phyloP scores from a whole-genome alignment of 2,329 filamentous ascomycete species.

The Monosporascus sp. region DNA sequence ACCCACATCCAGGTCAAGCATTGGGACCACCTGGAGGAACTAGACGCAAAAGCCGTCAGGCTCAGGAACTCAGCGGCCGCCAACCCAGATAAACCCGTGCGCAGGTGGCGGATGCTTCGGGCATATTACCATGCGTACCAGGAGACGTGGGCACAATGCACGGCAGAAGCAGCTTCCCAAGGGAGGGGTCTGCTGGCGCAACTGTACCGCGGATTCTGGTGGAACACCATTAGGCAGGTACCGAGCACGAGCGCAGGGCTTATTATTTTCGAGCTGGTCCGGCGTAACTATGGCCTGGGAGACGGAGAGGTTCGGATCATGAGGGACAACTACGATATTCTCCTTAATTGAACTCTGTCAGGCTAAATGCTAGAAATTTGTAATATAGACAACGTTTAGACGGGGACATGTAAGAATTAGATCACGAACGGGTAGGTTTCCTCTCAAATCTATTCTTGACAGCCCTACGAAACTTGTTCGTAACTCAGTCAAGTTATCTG shows the following conservation, averaged over 20 bases:
- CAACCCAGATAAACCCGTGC: slow-evolving; percentile 27
- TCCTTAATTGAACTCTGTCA: slow-evolving; percentile 40
- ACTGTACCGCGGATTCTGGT: slow-evolving; percentile 68
- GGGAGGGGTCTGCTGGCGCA: slow-evolving; percentile 54
- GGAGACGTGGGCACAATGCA: slow-evolving; percentile 59
- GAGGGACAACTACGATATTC: slow-evolving; percentile 66
- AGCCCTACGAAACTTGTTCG: too few relatives aligned
- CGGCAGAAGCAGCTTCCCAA: slow-evolving; percentile 49
- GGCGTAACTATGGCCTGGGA: slow-evolving; percentile 64
- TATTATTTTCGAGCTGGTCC: slow-evolving; percentile 73
- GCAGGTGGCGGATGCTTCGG: slow-evolving; percentile 49
- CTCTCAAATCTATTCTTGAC: too few relatives aligned
- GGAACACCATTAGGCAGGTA: slow-evolving; percentile 66
- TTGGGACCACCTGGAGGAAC: slow-evolving; percentile 66
- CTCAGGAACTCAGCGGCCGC: slow-evolving; percentile 31
- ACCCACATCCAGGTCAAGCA: slow-evolving; percentile 67
- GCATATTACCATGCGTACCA: slow-evolving; percentile 68
- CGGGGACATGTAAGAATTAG: too few relatives aligned
- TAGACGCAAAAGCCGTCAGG: slow-evolving; percentile 56
- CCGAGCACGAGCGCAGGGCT: slow-evolving; percentile 72
- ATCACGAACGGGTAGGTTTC: too few relatives aligned
- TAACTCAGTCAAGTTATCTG: too few relatives aligned
- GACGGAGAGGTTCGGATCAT: slow-evolving; percentile 59
- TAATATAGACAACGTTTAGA: too few relatives aligned
- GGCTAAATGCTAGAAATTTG: slow-evolving; percentile 1